Conservation (phyloP, 345 rosid species). For the Syzygium grande region DNA sequence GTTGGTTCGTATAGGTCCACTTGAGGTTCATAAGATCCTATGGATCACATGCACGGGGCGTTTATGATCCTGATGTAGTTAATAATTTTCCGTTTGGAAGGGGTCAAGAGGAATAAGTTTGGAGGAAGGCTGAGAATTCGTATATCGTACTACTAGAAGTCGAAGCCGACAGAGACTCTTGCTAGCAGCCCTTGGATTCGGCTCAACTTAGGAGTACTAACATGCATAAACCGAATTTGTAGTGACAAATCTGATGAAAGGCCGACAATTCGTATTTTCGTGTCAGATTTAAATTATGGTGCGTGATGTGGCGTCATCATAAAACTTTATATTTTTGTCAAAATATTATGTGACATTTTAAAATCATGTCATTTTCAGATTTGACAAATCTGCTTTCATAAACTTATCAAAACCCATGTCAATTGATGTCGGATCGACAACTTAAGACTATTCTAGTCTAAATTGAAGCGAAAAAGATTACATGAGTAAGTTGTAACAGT, state of each 20-base stretch:
- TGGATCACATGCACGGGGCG: fast-evolving
- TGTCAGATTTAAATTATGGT: not conserved
- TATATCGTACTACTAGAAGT: not conserved
- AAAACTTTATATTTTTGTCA: too few species aligned
- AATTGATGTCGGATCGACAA: not conserved
- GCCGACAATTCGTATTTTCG: not conserved
- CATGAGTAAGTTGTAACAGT: not conserved
- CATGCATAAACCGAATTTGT: not conserved
- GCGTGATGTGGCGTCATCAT: not conserved
- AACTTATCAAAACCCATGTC: not conserved
- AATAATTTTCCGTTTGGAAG: too few species aligned
- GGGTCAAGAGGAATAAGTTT: not conserved
- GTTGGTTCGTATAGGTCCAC: not conserved
- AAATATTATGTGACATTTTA: not conserved
- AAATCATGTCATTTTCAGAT: too few species aligned
- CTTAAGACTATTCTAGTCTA: not conserved
- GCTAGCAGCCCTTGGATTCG: not conserved
- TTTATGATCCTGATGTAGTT: not conserved
- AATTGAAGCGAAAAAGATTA: not conserved
- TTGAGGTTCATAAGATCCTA: not conserved
- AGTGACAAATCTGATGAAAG: not conserved
- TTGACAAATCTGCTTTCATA: not conserved
- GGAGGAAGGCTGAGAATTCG: not conserved
- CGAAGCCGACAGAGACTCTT: not conserved
- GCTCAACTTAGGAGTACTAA: not conserved